phyloP scores from a whole-genome alignment of 2,329 filamentous ascomycete genomes.

The Leptographium procerum region DNA sequence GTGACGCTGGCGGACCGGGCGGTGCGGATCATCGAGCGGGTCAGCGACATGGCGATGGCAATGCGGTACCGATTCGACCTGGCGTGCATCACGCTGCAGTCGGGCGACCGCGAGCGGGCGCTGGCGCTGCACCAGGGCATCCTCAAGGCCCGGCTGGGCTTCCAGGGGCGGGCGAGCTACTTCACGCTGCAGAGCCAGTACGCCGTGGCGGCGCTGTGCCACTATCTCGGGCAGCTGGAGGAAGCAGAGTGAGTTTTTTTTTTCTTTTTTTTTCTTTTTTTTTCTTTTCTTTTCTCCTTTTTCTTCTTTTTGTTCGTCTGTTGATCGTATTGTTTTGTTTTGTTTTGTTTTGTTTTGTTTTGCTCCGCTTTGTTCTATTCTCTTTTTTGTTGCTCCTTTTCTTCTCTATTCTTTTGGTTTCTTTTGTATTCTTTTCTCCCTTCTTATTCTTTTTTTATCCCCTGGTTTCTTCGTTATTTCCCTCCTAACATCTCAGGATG shows the following conservation, averaged over 20 bases:
- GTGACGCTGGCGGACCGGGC: conserved; percentile 2
- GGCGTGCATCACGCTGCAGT: conserved; percentile 12
- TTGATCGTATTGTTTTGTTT: background rate
- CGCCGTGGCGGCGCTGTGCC: conserved; percentile 9
- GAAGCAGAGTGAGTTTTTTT: conserved; percentile 8
- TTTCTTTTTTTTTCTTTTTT: background rate
- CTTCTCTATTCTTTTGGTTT: background rate
- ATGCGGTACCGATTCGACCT: conserved; percentile 11
- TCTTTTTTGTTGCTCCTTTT: background rate
- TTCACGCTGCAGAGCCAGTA: conserved; percentile 13
- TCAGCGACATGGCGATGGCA: conserved; percentile 9
- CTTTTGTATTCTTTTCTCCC: background rate
- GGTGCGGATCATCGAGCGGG: conserved; percentile 4
- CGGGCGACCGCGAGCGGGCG: conserved; percentile 3
- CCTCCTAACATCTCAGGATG: background rate
- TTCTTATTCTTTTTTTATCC: background rate
- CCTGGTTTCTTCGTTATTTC: background rate
- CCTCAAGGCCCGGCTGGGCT: conserved; percentile 10
- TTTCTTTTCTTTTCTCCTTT: background rate
- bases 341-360: background rate
- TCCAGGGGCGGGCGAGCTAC: conserved; percentile 12
- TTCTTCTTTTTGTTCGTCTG: background rate
- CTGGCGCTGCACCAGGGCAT: conserved; percentile 9
- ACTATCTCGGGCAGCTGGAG: conserved; percentile 8
- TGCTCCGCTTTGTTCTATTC: background rate